phyloP scores from a whole-genome alignment of 495 filamentous ascomycete genomes.

The Trichoderma reesei region DNA sequence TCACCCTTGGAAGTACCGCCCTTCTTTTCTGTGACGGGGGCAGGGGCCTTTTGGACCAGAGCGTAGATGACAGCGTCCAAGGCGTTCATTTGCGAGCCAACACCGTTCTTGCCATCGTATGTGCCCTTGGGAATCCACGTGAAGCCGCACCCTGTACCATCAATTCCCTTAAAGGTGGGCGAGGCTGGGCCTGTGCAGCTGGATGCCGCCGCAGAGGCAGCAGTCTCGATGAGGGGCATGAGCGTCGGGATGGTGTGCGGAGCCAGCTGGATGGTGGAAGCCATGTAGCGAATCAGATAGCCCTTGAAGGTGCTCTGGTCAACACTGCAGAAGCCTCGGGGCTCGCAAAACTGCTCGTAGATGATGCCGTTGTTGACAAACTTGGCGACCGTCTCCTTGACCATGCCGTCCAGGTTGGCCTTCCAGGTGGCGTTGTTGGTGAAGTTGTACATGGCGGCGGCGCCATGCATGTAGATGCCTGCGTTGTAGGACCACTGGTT shows the following conservation, averaged over 20 bases:
- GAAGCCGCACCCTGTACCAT: conserved; percentile 42
- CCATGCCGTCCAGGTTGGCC: conserved; percentile 42
- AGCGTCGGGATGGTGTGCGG: conserved; percentile 50
- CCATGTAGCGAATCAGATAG: conserved; percentile 62
- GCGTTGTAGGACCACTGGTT: conserved; percentile 72
- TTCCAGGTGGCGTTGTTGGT: conserved; percentile 48
- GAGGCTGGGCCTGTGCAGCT: conserved; percentile 51
- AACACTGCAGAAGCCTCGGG: conserved; percentile 50
- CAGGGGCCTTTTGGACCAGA: conserved; percentile 34
- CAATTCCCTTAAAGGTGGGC: conserved; percentile 36
- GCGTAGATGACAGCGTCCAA: conserved; percentile 59
- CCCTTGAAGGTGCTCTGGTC: conserved; percentile 72
- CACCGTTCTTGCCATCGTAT: conserved; percentile 39
- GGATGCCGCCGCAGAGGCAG: conserved; percentile 49
- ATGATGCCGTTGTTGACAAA: conserved; percentile 52
- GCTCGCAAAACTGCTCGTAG: conserved; percentile 63
- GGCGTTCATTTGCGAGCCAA: conserved; percentile 66
- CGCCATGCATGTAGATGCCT: conserved; percentile 62
- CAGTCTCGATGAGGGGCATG: conserved; percentile 44
- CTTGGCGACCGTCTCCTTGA: conserved; percentile 43
- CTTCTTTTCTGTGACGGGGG: conserved; percentile 44
- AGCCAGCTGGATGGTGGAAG: conserved; percentile 53
- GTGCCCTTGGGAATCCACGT: conserved; percentile 33
- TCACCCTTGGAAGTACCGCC: conserved; percentile 62
- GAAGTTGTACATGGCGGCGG: conserved; percentile 69